Conservation (phyloP, 83 land plant genomes). For the Thuja plicata region DNA sequence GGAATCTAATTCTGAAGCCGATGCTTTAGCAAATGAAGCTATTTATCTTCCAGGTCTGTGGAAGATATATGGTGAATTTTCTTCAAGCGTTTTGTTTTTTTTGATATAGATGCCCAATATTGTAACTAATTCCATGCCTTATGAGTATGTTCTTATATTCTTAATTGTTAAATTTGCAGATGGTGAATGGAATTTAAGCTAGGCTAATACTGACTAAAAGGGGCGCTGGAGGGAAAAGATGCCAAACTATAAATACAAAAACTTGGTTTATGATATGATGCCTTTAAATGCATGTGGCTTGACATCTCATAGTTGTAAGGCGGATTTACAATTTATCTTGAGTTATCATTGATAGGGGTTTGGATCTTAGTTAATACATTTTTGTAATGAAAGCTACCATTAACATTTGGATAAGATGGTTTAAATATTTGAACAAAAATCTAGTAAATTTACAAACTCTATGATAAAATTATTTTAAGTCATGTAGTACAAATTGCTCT, state of each 20-base stretch:
- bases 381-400: neutral
- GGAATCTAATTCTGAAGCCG: conserved; percentile 12
- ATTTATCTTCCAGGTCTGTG: conserved; percentile 1
- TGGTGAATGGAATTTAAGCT: conserved; percentile 9
- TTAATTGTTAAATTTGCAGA: neutral
- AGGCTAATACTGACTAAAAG: neutral
- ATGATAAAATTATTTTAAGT: neutral
- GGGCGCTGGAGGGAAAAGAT: neutral
- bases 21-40: conserved; percentile 13
- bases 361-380: neutral
- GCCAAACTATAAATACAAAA: neutral
- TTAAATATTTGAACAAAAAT: neutral
- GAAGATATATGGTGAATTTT: neutral
- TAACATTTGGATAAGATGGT: neutral
- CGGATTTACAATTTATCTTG: neutral
- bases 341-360: neutral
- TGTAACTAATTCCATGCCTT: neutral
- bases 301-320: neutral
- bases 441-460: neutral
- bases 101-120: neutral
- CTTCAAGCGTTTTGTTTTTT: neutral
- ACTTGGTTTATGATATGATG: neutral
- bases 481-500: neutral
- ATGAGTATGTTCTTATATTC: neutral
- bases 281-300: neutral